A percentile compares a stretch with the other conserved stretches of the same genome.
These are phyloP conservation scores for Curvularia eragrostidis DNA, from an alignment of 2,329 filamentous ascomycete genomes.

Conservation along the genomic window DNA sequence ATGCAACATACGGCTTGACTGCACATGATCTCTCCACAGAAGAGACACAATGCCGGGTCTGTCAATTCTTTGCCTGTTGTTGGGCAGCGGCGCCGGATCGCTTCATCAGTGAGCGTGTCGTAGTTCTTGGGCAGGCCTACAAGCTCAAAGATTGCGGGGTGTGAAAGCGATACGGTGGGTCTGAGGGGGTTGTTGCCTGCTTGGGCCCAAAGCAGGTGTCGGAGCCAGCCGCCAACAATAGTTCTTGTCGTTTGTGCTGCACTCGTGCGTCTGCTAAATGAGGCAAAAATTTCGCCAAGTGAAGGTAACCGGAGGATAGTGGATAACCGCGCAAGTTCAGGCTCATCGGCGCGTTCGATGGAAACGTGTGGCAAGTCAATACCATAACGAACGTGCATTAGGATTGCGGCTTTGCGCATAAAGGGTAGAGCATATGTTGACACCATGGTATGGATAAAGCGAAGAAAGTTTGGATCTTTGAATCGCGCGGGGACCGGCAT, in stretches of 20 bases:
- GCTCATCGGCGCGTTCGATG: conserved; percentile 62
- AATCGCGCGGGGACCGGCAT: conserved; percentile 33
- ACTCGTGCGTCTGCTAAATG: conserved; percentile 52
- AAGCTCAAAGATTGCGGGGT: conserved; percentile 92
- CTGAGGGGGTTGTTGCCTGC: conserved; percentile 51
- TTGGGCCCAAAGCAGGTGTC: conserved; percentile 60
- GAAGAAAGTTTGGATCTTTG: conserved; percentile 42
- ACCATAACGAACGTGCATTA: conserved; percentile 87
- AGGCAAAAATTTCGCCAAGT: conserved; percentile 77
- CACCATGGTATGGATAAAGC: conserved; percentile 55
- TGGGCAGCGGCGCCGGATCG: conserved; percentile 81
- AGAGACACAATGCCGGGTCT: conserved; percentile 89
- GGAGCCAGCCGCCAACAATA: conserved; percentile 74
- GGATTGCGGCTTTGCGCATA: conserved; percentile 81
- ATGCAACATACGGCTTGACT: conserved; percentile 92
- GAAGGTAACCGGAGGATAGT: conserved; percentile 76
- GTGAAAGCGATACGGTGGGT: conserved; percentile 64
- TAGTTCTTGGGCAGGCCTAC: conserved; percentile 91
- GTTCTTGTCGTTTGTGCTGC: conserved; percentile 52
- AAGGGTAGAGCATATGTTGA: conserved; percentile 89
- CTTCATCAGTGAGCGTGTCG: conserved; percentile 90
- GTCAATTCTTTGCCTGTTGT: conserved; percentile 89
- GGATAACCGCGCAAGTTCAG: conserved; percentile 83
- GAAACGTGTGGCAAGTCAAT: conserved; percentile 80
- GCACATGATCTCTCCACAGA: conserved; percentile 97